Conservation (phyloP, 1,139 yeast genomes). For the Taphrina wiesneri region DNA sequence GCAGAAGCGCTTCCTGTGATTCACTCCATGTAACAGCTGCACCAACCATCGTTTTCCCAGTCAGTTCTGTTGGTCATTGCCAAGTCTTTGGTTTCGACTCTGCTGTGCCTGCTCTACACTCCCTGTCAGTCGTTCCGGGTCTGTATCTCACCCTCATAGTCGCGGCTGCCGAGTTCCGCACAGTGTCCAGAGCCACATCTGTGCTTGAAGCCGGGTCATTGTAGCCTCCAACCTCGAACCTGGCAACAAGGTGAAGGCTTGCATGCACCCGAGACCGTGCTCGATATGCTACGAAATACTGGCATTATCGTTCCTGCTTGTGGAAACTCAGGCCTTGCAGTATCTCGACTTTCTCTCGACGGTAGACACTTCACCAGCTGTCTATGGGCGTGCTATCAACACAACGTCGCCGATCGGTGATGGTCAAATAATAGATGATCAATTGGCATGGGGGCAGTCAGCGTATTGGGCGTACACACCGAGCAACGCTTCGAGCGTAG, state of each 20-base stretch:
- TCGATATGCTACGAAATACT: not conserved
- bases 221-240: no score
- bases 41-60: no score
- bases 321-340: not conserved
- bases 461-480: conserved; percentile 16
- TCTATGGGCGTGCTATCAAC: conserved; percentile 12
- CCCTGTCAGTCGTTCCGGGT: no score
- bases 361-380: not conserved
- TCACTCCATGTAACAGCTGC: no score
- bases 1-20: not conserved
- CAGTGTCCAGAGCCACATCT: no score
- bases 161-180: no score
- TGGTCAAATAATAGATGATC: conserved; percentile 16
- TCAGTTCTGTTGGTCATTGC: no score
- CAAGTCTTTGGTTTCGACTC: no score
- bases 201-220: no score
- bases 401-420: conserved; percentile 20
- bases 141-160: no score
- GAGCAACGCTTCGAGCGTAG: not conserved
- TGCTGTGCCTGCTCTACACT: no score
- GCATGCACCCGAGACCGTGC: not conserved
- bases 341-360: not conserved
- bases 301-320: not conserved
- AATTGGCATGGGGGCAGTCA: conserved; percentile 17
- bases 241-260: no score